Conservation (phyloP, 2,329 filamentous ascomycete genomes). For the Hypoxylon sp. region DNA sequence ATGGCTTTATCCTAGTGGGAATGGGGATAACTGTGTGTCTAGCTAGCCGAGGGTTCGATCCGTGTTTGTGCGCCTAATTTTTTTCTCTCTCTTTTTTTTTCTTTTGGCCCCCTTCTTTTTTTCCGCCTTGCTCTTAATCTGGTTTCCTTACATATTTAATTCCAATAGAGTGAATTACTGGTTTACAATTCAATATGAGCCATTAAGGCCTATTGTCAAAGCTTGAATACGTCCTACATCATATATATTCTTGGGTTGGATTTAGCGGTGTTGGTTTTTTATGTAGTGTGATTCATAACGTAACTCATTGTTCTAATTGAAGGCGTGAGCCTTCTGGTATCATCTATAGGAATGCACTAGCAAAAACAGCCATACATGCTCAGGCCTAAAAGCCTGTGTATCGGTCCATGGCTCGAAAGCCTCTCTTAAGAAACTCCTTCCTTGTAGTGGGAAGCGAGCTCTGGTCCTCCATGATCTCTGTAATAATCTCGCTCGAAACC, state of each 20-base stretch:
- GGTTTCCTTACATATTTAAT: not conserved
- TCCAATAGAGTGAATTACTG: too few relatives aligned
- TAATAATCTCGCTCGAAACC: constrained; percentile 35
- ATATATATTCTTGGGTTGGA: not conserved
- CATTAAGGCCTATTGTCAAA: not conserved
- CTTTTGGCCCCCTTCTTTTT: not conserved
- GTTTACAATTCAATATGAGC: not conserved
- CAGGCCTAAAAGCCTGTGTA: not conserved
- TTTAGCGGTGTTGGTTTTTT: not conserved
- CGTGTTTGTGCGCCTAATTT: not conserved
- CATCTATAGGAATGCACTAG: not conserved
- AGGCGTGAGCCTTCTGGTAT: not conserved
- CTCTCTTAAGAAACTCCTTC: not conserved
- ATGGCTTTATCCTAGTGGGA: too few relatives aligned
- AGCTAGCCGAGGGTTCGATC: not conserved
- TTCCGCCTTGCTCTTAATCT: not conserved
- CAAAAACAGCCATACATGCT: not conserved
- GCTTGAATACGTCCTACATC: not conserved
- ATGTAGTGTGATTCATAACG: not conserved
- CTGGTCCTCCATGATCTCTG: constrained; percentile 32
- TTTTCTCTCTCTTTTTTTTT: not conserved
- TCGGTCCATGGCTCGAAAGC: constrained; percentile 5
- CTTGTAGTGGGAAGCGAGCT: constrained; percentile 15
- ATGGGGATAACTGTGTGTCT: too few relatives aligned
- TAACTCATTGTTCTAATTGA: not conserved